These are phyloP conservation scores for Colletotrichum sp. DNA, from an alignment of 2,329 filamentous ascomycete species.

Conservation along the genomic window DNA sequence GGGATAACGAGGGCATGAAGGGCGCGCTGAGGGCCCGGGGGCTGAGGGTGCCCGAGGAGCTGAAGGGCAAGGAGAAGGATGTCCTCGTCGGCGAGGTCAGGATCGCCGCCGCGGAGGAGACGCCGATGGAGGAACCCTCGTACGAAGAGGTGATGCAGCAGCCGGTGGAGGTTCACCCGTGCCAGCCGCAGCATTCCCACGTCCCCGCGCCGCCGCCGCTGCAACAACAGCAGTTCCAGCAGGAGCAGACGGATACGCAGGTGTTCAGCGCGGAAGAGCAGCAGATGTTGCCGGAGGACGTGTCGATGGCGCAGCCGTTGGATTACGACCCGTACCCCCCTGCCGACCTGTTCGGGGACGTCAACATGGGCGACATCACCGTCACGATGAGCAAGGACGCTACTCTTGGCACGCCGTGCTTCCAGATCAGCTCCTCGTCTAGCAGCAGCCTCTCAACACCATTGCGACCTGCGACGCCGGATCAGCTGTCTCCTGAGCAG, in stretches of 20 bases:
- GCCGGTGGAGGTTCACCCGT: neutral
- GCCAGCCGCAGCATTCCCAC: neutral
- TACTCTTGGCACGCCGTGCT: constrained; percentile 45
- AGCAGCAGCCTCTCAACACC: constrained; percentile 18
- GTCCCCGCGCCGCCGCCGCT: neutral
- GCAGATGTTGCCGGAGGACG: constrained; percentile 7
- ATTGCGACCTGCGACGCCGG: constrained; percentile 21
- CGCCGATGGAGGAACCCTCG: neutral
- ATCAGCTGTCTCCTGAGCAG: constrained; percentile 39
- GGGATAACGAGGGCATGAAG: constrained; percentile 50
- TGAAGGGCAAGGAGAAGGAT: neutral
- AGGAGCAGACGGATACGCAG: neutral
- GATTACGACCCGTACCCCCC: constrained; percentile 15
- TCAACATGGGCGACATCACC: constrained; percentile 41
- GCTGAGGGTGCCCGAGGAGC: neutral
- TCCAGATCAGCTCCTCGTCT: constrained; percentile 40
- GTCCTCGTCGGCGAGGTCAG: neutral
- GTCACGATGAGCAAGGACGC: constrained; percentile 48
- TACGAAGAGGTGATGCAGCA: neutral
- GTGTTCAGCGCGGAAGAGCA: neutral
- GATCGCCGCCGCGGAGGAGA: neutral
- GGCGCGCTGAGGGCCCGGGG: constrained; percentile 33
- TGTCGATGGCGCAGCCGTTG: neutral
- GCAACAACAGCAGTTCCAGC: neutral
- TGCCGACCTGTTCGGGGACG: constrained; percentile 34